Evolutionary conservation across 163 green algal genomes (phyloP).

Genomic region (Chlamydomonas reinhardtii): DNA sequence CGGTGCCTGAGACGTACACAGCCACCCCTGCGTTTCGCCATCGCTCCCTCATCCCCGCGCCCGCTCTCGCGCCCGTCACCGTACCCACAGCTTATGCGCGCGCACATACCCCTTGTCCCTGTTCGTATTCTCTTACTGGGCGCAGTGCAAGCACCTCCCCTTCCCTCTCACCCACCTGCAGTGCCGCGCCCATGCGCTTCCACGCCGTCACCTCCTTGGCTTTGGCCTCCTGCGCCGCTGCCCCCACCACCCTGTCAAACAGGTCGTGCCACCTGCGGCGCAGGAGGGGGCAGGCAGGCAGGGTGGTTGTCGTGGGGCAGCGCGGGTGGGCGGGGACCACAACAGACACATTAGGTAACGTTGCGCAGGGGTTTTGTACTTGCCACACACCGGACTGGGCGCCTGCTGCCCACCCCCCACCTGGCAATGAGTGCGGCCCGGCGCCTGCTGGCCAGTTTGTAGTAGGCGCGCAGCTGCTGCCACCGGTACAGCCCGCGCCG

Average conservation of each 20-base stretch:
- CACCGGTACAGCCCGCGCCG: constrained; percentile 16
- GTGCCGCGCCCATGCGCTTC: not conserved
- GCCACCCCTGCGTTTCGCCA: no score
- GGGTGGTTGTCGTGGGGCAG: no score
- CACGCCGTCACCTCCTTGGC: constrained; percentile 32
- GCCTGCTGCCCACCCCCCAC: not conserved
- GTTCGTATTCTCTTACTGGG: no score
- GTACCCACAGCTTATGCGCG: no score
- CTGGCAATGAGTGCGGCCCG: not conserved
- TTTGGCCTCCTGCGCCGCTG: not conserved
- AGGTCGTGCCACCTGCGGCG: constrained; percentile 34
- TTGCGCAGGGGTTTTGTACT: no score
- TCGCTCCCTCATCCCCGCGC: no score
- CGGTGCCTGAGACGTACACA: not conserved
- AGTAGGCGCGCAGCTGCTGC: constrained; percentile 29
- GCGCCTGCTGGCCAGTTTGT: constrained; percentile 18
- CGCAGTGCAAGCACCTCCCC: no score
- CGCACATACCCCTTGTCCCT: no score
- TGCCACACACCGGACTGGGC: no score
- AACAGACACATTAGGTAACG: no score
- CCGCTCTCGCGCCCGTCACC: no score
- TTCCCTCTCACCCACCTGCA: constrained; percentile 4
- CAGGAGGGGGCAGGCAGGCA: not conserved
- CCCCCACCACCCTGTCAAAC: constrained; percentile 5
- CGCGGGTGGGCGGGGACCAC: no score